These are phyloP conservation scores for Mallotus japonicus DNA, from an alignment of 441 rosid genomes.

Conservation along the genomic window DNA sequence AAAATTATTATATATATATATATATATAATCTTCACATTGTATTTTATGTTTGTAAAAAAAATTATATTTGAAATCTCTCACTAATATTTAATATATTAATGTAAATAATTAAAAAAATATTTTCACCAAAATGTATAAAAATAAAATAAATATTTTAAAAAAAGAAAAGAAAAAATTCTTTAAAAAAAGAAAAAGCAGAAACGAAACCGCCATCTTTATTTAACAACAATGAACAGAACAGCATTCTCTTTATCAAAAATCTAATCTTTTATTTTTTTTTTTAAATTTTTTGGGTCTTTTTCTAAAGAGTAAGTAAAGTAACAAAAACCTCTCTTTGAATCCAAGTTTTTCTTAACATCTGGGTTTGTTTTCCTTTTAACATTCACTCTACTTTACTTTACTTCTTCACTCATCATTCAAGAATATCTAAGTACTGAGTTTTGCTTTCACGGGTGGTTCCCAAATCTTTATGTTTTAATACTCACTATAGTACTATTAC, in stretches of 20 bases:
- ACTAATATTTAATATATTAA: no score
- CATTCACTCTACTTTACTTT: slow-evolving; percentile 19
- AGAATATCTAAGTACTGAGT: neutral
- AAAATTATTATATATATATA: no score
- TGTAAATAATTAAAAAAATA: no score
- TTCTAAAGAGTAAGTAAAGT: slow-evolving; percentile 16
- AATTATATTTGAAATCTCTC: no score
- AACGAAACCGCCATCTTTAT: slow-evolving; percentile 20
- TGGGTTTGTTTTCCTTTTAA: slow-evolving; percentile 28
- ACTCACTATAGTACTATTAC: slow-evolving; percentile 14
- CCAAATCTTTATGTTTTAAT: slow-evolving; percentile 39
- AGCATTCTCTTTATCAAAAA: slow-evolving; percentile 10
- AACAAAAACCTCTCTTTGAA: slow-evolving; percentile 69
- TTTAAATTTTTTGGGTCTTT: neutral
- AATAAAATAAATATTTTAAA: no score
- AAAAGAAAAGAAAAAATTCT: no score
- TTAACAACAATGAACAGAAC: slow-evolving; percentile 11
- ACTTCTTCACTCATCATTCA: slow-evolving; percentile 24
- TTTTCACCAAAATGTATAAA: no score
- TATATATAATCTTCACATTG: no score
- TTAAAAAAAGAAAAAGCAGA: neutral
- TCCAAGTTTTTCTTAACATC: slow-evolving; percentile 60
- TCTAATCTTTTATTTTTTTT: slow-evolving; percentile 15
- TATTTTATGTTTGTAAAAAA: no score
- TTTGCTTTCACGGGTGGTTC: slow-evolving; percentile 57